Percentiles rank a stretch among this genome's conserved stretches.
Evolutionary conservation across 176 grass and related monocot species (phyloP).

Genomic region (Rhynchospora pubera): DNA sequence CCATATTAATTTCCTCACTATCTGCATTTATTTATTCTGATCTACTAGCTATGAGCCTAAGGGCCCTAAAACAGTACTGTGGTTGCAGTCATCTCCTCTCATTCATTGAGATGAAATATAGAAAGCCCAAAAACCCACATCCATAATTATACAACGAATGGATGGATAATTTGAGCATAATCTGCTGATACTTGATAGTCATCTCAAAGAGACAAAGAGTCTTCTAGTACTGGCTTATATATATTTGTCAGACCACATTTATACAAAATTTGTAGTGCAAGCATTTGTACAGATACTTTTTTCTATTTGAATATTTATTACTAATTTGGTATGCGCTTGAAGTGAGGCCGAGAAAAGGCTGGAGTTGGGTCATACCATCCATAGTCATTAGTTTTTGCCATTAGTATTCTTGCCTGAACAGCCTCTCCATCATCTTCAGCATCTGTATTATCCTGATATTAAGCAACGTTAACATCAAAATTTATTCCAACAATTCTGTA

Average conservation of each 20-base stretch:
- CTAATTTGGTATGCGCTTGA: constrained; percentile 70
- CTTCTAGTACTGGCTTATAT: background rate
- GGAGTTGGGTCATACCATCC: constrained; percentile 52
- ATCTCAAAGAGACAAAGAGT: background rate
- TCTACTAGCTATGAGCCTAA: background rate
- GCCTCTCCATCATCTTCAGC: constrained; percentile 6
- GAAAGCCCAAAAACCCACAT: no score
- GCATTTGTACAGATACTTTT: background rate
- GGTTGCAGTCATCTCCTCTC: background rate
- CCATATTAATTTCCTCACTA: background rate
- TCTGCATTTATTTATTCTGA: background rate
- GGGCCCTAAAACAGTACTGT: background rate
- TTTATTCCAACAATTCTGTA: background rate
- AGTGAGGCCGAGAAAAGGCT: constrained; percentile 52
- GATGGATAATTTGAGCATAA: no score
- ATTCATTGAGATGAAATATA: background rate
- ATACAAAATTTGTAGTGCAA: background rate
- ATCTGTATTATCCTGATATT: background rate
- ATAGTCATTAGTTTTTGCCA: constrained; percentile 64
- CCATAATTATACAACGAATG: no score
- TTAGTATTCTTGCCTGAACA: constrained; percentile 25
- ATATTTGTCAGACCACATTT: background rate
- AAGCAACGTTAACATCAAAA: constrained; percentile 10
- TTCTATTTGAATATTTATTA: background rate
- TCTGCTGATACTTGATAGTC: no score